Evolutionary conservation across 805 yeast genomes (phyloP).

Genomic region (Wickerhamiella parazyma): DNA sequence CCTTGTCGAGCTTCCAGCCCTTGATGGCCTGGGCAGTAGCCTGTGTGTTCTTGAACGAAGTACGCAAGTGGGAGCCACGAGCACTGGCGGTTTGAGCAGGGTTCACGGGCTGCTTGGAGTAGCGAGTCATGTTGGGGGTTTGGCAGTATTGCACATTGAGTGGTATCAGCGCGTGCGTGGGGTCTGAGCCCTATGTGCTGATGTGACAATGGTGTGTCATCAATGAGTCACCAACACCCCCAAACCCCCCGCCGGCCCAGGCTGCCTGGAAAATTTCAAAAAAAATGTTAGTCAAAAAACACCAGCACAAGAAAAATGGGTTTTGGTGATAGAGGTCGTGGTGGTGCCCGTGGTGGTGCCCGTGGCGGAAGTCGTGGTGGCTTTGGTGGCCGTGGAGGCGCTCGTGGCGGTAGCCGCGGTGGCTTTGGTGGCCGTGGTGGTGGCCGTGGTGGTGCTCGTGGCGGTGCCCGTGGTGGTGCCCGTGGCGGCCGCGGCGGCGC

Average conservation of each 20-base stretch:
- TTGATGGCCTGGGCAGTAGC: conserved; percentile 97
- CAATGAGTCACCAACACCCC: no score
- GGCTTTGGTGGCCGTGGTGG: conserved; percentile 34
- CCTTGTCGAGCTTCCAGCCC: conserved; percentile 96
- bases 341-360: conserved; percentile 33
- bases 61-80: conserved; percentile 98
- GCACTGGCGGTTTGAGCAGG: conserved; percentile 99
- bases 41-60: conserved; percentile 99
- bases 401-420: conserved; percentile 31
- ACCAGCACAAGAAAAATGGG: no score
- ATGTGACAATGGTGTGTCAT: background rate
- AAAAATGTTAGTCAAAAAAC: no score
- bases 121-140: conserved; percentile 66
- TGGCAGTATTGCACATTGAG: conserved; percentile 1
- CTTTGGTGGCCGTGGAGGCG: conserved; percentile 37
- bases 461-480: conserved; percentile 38
- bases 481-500: conserved; percentile 47
- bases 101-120: conserved; percentile 98
- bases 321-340: conserved; percentile 28
- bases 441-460: conserved; percentile 40
- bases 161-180: background rate
- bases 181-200: background rate
- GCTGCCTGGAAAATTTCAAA: conserved; percentile 2
- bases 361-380: conserved; percentile 47
- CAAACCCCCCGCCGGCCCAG: no score